Evolutionary conservation across 306 rosid species (phyloP).

Genomic region (Trifolium subterraneum): DNA sequence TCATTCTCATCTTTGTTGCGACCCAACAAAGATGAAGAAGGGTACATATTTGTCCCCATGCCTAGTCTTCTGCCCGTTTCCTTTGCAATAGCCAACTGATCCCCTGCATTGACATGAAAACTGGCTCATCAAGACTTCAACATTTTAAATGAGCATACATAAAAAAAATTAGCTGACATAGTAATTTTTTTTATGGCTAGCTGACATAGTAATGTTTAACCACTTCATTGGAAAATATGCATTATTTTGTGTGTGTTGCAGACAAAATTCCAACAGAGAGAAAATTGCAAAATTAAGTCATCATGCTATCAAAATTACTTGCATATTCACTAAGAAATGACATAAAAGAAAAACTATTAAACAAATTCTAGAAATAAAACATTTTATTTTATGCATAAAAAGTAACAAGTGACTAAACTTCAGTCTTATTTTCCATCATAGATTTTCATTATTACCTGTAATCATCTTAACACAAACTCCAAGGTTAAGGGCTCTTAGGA

Average conservation of each 20-base stretch:
- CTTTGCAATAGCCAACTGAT: constrained; percentile 87
- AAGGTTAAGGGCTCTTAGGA: constrained; percentile 82
- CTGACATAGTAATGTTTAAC: constrained; percentile 9
- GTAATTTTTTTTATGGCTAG: too few relatives aligned
- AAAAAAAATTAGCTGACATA: constrained; percentile 15
- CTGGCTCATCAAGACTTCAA: constrained; percentile 17
- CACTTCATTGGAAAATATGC: constrained; percentile 16
- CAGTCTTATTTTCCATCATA: background rate
- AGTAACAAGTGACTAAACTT: constrained; percentile 18
- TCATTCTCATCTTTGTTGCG: constrained; percentile 66
- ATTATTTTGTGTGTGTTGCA: background rate
- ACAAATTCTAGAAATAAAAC: constrained; percentile 1
- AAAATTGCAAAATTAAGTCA: background rate
- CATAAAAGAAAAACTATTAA: background rate
- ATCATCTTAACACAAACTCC: constrained; percentile 94
- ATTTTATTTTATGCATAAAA: constrained; percentile 7
- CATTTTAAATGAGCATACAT: constrained; percentile 14
- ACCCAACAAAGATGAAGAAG: constrained; percentile 80
- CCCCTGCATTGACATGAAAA: constrained; percentile 59
- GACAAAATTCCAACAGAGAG: constrained; percentile 30
- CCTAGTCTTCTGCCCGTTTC: constrained; percentile 93
- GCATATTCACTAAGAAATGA: background rate
- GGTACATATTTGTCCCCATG: constrained; percentile 96
- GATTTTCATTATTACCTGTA: constrained; percentile 62
- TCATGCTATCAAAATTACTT: background rate